A percentile compares a stretch with the other conserved stretches of the same genome.
Evolutionary conservation across 129 eudicot species (phyloP).

Genomic region (Heracleum sosnowskyi): DNA sequence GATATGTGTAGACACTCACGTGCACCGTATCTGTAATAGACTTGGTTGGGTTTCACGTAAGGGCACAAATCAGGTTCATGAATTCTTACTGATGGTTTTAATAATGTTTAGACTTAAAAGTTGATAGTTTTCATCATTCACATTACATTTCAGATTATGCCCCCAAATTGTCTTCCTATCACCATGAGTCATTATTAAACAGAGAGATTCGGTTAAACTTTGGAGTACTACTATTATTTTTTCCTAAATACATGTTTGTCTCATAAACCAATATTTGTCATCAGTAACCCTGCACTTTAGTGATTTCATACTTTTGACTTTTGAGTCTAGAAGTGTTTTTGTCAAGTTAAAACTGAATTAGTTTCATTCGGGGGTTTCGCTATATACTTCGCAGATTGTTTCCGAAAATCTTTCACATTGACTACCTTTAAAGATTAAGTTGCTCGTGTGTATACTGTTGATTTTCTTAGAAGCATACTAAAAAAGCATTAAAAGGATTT

Average conservation of each 20-base stretch:
- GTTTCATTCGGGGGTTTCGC: background rate
- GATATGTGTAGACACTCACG: constrained; percentile 97
- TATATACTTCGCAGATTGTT: background rate
- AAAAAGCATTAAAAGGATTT: background rate
- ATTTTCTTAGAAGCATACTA: background rate
- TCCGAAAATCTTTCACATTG: too few relatives aligned
- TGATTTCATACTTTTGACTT: background rate
- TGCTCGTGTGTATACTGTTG: background rate
- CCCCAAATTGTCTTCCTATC: background rate
- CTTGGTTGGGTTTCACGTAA: constrained; percentile 86
- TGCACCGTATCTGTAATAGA: constrained; percentile 90
- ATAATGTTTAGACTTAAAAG: background rate
- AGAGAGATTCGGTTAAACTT: background rate
- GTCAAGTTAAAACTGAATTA: background rate
- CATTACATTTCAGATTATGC: background rate
- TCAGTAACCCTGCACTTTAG: background rate
- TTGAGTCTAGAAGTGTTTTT: background rate
- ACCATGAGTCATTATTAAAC: background rate
- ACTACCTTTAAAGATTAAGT: background rate
- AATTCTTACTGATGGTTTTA: background rate
- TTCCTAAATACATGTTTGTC: background rate
- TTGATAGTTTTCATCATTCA: background rate
- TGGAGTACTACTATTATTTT: background rate
- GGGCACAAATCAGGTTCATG: constrained; percentile 48
- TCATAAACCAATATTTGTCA: background rate